Base-by-base conservation (phyloP, 768 basidiomycete species). In the Boletus sensibilis region DNA sequence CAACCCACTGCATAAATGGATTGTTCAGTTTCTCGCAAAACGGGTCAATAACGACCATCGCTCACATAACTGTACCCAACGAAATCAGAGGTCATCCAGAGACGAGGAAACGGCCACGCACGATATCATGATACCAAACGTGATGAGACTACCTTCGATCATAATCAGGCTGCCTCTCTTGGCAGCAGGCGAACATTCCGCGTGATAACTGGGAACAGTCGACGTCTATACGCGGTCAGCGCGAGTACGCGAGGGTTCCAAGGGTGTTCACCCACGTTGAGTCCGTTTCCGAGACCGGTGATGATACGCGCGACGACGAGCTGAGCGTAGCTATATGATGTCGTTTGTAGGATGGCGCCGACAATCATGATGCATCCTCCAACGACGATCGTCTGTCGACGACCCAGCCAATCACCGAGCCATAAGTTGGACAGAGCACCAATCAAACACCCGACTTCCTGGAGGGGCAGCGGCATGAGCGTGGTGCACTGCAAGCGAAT, bases 391-490 rank as follows among this genome's bases (percentile, higher is more conserved):
- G 84, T 82, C 47, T 74, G 76, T 35, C 82, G 77, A 50, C 86
- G 77, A 5, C 86, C 86, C 3, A 87, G 72, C 46, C 68, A 68
- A 70, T 88, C 86, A 8, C 85, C 76, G 23, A 86, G 66, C 80
- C 82, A 77, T 3, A 87, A 69, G 52, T 85, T 88, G 1, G 82
- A 82, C 40, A 88, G 64, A 5, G 86, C 84, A 7, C 87, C 87
- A 18, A 79, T 64, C 46, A 88, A 73, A 61, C 86, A 87, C 7
- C 86, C 86, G 23, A 86, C 74, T 75, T 86, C 84, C 81, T 86
- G 61, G 29, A 42, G 18, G n/a, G 29, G 7, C 3, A 2, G 16
- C 14, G 1, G 33, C 18, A 21, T 46, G 41, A 53, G 12, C n/a
- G 13, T 9, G 35, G 5, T 21, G 6, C 14, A 2, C 5, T 7